These are phyloP conservation scores for Jamesozyma hellenica DNA, from an alignment of 805 yeast species.

Conservation along the genomic window DNA sequence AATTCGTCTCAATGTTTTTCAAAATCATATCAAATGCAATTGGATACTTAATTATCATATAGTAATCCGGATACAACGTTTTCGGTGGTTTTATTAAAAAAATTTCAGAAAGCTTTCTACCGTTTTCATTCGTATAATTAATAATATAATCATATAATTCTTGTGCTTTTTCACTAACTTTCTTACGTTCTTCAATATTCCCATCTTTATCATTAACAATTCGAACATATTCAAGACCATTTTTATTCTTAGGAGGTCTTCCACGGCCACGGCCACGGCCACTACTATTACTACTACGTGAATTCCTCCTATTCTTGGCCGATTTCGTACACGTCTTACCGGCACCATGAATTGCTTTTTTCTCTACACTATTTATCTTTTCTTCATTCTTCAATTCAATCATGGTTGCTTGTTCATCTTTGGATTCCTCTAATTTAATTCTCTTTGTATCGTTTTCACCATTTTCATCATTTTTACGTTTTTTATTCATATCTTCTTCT, in stretches of 20 bases:
- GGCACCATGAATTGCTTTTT: conserved; percentile 4
- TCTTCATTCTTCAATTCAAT: not conserved
- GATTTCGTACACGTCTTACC: conserved; percentile 23
- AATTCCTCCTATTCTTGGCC: conserved; percentile 14
- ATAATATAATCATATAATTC: conserved; percentile 36
- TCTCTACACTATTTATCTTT: not conserved
- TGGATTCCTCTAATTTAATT: not conserved
- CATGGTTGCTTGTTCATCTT: not conserved
- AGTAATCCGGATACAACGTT: conserved; percentile 78
- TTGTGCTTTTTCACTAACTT: conserved; percentile 24
- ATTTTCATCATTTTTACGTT: not conserved
- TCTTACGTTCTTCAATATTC: conserved; percentile 17
- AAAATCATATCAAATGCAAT: conserved; percentile 58
- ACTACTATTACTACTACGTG: conserved; percentile 10
- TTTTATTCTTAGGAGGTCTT: conserved; percentile 10
- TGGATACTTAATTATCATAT: conserved; percentile 45
- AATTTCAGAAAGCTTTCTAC: conserved; percentile 39
- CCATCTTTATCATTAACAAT: conserved; percentile 10
- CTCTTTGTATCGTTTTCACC: not conserved
- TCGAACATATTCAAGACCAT: conserved; percentile 20
- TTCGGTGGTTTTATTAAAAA: conserved; percentile 66
- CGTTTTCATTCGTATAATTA: conserved; percentile 37
- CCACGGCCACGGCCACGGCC: conserved; percentile 14
- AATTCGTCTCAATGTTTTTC: conserved; percentile 43
- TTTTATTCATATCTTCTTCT: not conserved